Conservation (phyloP, 768 basidiomycete species). For the Amanita phalloides region DNA sequence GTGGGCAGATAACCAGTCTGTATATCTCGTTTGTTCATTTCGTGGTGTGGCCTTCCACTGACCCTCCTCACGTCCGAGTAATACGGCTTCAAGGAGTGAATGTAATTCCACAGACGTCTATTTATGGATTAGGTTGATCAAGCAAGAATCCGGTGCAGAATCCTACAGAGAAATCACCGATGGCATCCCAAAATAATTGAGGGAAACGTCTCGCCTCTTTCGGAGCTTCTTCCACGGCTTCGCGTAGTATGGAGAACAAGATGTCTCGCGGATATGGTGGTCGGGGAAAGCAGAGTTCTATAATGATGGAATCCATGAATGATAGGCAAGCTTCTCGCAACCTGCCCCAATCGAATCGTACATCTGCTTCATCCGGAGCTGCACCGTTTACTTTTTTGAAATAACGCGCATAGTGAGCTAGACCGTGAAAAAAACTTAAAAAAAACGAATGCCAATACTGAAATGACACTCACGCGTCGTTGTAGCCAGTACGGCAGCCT, state of each 20-base stretch:
- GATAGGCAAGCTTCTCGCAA: slow-evolving; percentile 59
- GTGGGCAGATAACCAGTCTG: slow-evolving; percentile 63
- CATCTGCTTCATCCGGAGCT: slow-evolving; percentile 35
- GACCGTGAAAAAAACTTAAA: neutral
- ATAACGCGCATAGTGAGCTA: slow-evolving; percentile 65
- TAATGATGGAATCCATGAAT: slow-evolving; percentile 74
- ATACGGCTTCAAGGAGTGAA: slow-evolving; percentile 49
- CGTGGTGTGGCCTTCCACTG: slow-evolving; percentile 38
- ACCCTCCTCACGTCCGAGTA: slow-evolving; percentile 46
- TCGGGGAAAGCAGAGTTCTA: slow-evolving; percentile 71
- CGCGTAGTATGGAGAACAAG: slow-evolving; percentile 55
- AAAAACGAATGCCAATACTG: neutral
- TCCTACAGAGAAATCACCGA: slow-evolving; percentile 68
- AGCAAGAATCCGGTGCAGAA: neutral
- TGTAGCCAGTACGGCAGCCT: slow-evolving; percentile 59
- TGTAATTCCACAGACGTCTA: slow-evolving; percentile 60
- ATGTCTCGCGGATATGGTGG: slow-evolving; percentile 58
- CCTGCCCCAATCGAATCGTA: slow-evolving; percentile 55
- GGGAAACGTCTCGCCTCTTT: slow-evolving; percentile 68
- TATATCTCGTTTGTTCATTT: slow-evolving; percentile 49
- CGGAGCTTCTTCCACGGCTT: slow-evolving; percentile 65
- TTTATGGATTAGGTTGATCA: neutral
- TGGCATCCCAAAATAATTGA: slow-evolving; percentile 69
- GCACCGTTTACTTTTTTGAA: slow-evolving; percentile 38
- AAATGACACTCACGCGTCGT: slow-evolving; percentile 45